Evolutionary conservation across 139 green algal species (phyloP).

Genomic region (Haematococcus lacustris): DNA sequence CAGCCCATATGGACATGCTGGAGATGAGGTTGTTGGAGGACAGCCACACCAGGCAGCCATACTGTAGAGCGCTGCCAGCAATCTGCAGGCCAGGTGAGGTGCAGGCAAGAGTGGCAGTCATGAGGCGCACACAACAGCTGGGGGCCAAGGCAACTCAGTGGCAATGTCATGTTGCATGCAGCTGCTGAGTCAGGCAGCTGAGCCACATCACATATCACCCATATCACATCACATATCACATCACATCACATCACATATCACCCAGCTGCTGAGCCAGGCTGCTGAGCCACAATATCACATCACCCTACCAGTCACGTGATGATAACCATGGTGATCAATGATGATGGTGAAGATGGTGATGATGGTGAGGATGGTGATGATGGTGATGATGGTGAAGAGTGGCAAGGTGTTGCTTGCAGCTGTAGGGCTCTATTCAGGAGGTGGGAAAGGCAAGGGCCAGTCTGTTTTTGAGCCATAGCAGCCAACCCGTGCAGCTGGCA

Average conservation of each 20-base stretch:
- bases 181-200: not conserved
- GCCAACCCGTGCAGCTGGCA: not conserved
- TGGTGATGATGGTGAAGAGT: too few relatives aligned
- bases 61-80: slow-evolving; percentile 24
- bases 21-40: slow-evolving; percentile 8
- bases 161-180: not conserved
- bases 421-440: not conserved
- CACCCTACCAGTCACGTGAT: not conserved
- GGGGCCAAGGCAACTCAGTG: not conserved
- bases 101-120: not conserved
- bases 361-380: too few relatives aligned
- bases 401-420: not conserved
- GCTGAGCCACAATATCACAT: not conserved
- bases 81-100: slow-evolving; percentile 5
- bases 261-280: too few relatives aligned
- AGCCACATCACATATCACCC: not conserved
- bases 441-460: not conserved
- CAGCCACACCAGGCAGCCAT: slow-evolving; percentile 23
- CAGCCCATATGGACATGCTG: slow-evolving; percentile 23
- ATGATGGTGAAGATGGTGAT: too few relatives aligned
- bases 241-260: not conserved
- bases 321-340: not conserved
- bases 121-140: not conserved
- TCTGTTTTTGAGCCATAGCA: not conserved
- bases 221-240: not conserved